phyloP scores from a whole-genome alignment of 169 alveolate genomes.

The Eimeria falciformis region DNA sequence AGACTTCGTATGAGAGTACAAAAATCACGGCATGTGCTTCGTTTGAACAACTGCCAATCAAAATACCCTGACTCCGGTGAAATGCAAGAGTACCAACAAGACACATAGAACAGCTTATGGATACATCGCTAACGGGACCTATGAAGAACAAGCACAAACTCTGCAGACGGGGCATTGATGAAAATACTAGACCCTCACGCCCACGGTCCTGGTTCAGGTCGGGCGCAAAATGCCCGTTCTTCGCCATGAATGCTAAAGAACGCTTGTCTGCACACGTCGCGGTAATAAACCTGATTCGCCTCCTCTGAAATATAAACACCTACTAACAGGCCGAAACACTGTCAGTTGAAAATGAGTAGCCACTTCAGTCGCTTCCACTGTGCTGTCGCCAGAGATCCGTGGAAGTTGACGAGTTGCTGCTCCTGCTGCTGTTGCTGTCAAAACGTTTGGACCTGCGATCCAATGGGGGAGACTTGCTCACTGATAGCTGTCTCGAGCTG shows the following conservation, averaged over 20 bases:
- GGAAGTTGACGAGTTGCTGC: background rate
- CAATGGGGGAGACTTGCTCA: background rate
- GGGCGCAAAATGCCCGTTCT: background rate
- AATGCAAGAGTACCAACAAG: too few relatives aligned
- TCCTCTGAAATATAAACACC: background rate
- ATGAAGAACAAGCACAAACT: too few relatives aligned
- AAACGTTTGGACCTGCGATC: background rate
- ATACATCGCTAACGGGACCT: too few relatives aligned
- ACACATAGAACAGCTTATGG: too few relatives aligned
- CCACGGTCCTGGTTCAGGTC: too few relatives aligned
- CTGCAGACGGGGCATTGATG: too few relatives aligned
- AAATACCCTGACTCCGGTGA: too few relatives aligned
- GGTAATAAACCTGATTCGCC: background rate
- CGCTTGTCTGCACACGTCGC: background rate
- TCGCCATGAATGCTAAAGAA: background rate
- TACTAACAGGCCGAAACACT: background rate
- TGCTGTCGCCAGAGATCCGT: background rate
- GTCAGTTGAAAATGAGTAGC: too few relatives aligned
- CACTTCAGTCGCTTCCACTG: background rate
- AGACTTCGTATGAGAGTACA: too few relatives aligned
- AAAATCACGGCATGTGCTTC: too few relatives aligned
- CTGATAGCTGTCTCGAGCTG: background rate
- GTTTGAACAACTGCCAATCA: too few relatives aligned
- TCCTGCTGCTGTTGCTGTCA: background rate
- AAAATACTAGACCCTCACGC: too few relatives aligned